These are phyloP conservation scores for Globisporangium irregulare DNA, from an alignment of 352 stramenopile genomes.

Conservation along the genomic window DNA sequence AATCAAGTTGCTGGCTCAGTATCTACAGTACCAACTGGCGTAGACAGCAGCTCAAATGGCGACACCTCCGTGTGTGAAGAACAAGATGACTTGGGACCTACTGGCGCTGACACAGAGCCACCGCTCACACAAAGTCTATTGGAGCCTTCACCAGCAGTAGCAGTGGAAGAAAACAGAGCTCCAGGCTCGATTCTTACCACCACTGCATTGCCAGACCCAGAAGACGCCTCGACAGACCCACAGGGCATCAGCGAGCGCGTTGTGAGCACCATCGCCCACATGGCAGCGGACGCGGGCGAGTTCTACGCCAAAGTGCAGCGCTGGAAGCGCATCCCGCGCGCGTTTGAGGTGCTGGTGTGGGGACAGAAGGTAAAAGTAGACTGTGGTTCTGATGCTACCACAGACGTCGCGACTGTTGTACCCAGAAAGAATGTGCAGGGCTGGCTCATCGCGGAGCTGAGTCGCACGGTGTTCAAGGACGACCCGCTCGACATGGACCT, in stretches of 20 bases:
- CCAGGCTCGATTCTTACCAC: background rate
- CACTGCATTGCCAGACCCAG: background rate
- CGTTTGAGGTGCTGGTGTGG: slow-evolving; percentile 37
- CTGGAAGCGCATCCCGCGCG: slow-evolving; percentile 49
- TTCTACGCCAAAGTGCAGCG: slow-evolving; percentile 44
- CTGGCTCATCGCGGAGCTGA: slow-evolving; percentile 48
- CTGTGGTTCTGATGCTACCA: background rate
- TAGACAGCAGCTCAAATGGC: background rate
- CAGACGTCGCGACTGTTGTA: background rate
- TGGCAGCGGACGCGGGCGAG: slow-evolving; percentile 24
- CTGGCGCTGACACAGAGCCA: background rate
- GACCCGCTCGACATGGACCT: slow-evolving; percentile 54
- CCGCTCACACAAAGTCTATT: slow-evolving; percentile 15
- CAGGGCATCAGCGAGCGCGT: slow-evolving; percentile 18
- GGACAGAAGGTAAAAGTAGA: slow-evolving; percentile 11
- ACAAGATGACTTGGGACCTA: background rate
- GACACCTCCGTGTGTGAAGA: background rate
- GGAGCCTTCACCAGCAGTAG: slow-evolving; percentile 2
- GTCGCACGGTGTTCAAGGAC: slow-evolving; percentile 28
- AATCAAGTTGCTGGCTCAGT: background rate
- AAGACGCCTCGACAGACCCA: background rate
- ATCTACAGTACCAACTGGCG: background rate
- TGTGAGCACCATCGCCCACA: slow-evolving; percentile 21
- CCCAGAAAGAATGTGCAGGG: slow-evolving; percentile 24
- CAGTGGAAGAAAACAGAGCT: background rate